phyloP scores from a whole-genome alignment of 768 basidiomycete genomes.

The Phaeotremella skinneri region DNA sequence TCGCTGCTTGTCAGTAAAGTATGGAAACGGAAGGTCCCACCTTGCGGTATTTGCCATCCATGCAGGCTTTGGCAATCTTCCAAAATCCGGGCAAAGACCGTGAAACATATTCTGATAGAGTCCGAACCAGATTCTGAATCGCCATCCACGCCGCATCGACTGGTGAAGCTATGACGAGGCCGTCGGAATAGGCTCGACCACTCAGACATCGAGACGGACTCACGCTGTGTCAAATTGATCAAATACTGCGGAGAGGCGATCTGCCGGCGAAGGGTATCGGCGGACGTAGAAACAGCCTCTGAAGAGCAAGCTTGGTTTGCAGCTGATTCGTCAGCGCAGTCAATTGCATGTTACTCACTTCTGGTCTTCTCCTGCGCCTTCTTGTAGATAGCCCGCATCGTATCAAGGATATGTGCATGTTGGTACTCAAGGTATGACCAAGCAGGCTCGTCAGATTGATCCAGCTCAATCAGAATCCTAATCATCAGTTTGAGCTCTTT shows the following conservation, averaged over 20 bases:
- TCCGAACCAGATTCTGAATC: slow-evolving; percentile 74
- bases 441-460: slow-evolving; percentile 79
- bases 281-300: slow-evolving; percentile 34
- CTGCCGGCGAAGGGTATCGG: slow-evolving; percentile 51
- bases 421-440: slow-evolving; percentile 97
- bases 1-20: slow-evolving; percentile 20
- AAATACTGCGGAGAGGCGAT: slow-evolving; percentile 19
- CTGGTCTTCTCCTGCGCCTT: slow-evolving; percentile 58
- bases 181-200: slow-evolving; percentile 5
- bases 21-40: slow-evolving; percentile 54
- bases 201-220: background rate
- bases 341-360: slow-evolving; percentile 55
- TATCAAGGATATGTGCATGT: slow-evolving; percentile 76
- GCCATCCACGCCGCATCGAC: slow-evolving; percentile 73
- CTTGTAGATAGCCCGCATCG: slow-evolving; percentile 66
- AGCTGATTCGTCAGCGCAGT: slow-evolving; percentile 51
- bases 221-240: slow-evolving; percentile 20
- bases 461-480: slow-evolving; percentile 85
- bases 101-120: slow-evolving; percentile 78
- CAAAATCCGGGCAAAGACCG: slow-evolving; percentile 88
- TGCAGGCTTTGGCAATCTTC: slow-evolving; percentile 83
- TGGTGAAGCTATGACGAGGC: slow-evolving; percentile 16
- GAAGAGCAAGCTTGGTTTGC: slow-evolving; percentile 53
- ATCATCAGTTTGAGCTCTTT: slow-evolving; percentile 1
- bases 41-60: slow-evolving; percentile 90